These are phyloP conservation scores for Tuber calosporum DNA, from an alignment of 495 filamentous ascomycete genomes.

Conservation along the genomic window DNA sequence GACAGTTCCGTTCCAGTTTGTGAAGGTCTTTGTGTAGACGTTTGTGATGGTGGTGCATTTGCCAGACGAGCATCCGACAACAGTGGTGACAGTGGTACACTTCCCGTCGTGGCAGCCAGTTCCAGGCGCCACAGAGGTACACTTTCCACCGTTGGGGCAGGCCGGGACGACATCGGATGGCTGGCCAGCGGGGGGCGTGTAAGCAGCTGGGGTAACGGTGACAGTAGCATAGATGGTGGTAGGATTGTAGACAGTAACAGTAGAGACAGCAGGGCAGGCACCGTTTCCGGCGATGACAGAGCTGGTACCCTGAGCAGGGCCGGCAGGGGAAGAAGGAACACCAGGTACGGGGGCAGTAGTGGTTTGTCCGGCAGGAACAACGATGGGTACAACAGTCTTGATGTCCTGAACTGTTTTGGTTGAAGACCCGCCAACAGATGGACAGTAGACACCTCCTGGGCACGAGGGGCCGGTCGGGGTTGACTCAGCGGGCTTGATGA, in stretches of 20 bases:
- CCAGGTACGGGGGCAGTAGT: slow-evolving; percentile 1
- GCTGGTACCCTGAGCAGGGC: neutral
- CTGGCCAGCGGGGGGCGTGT: neutral
- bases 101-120: too few species aligned
- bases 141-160: neutral
- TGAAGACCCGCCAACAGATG: neutral
- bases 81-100: neutral
- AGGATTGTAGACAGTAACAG: slow-evolving; percentile 10
- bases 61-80: neutral
- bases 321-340: slow-evolving; percentile 3
- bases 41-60: neutral
- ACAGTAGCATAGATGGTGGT: slow-evolving; percentile 2
- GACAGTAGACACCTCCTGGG: neutral
- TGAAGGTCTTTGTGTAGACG: neutral
- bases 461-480: neutral
- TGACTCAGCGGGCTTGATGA: neutral
- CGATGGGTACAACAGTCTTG: neutral
- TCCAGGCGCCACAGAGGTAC: too few species aligned
- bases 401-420: neutral
- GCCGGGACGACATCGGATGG: neutral
- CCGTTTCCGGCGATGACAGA: neutral
- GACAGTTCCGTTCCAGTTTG: neutral
- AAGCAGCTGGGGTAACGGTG: slow-evolving; percentile 2
- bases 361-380: neutral
- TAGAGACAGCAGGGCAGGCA: slow-evolving; percentile 8